These are phyloP conservation scores for Solanum phureja DNA, from an alignment of 257 asterid species.

Conservation along the genomic window DNA sequence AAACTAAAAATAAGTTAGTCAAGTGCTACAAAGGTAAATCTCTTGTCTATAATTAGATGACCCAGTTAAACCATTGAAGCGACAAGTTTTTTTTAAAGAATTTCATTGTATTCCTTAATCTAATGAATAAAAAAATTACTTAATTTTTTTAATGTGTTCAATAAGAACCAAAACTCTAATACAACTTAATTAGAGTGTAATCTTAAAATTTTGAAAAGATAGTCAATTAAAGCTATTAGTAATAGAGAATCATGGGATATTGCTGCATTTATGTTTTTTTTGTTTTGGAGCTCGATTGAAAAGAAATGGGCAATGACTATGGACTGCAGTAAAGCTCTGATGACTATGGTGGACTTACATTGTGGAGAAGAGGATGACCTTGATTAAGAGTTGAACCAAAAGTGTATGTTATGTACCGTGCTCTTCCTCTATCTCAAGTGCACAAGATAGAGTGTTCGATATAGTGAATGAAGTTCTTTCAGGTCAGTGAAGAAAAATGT, in stretches of 20 bases:
- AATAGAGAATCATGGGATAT: background rate
- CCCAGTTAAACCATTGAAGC: background rate
- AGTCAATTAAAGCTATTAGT: background rate
- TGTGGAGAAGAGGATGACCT: too few relatives aligned
- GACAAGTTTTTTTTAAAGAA: background rate
- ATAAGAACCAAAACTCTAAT: background rate
- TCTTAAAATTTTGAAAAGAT: too few relatives aligned
- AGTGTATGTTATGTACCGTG: background rate
- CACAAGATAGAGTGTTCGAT: too few relatives aligned
- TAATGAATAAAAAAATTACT: background rate
- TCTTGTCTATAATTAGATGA: background rate
- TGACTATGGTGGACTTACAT: background rate
- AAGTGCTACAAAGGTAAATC: too few relatives aligned
- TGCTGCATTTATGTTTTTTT: too few relatives aligned
- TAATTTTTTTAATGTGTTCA: too few relatives aligned
- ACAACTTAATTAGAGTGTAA: background rate
- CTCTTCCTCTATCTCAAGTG: background rate
- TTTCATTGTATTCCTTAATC: background rate
- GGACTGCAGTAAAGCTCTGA: background rate
- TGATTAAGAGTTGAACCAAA: background rate
- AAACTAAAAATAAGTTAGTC: too few relatives aligned
- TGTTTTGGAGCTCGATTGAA: too few relatives aligned
- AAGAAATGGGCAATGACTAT: background rate
- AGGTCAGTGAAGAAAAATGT: too few relatives aligned
- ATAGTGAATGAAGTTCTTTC: too few relatives aligned